Percentiles rank a stretch among this genome's conserved stretches.
Evolutionary conservation across 1,139 yeast species (phyloP).

Genomic region (Zygoascus meyerae): DNA sequence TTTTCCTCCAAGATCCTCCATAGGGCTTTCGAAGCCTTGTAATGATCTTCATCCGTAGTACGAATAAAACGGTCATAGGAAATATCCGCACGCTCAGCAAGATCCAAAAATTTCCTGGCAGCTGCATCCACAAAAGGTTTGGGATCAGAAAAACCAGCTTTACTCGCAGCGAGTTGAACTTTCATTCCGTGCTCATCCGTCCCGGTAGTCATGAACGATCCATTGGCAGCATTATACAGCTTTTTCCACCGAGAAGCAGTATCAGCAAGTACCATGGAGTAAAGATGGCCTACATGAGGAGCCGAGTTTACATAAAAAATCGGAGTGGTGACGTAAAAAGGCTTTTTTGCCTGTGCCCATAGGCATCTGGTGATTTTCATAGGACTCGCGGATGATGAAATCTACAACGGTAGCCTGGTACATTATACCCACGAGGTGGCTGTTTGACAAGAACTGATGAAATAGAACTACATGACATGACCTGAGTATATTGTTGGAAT

Average conservation of each 20-base stretch:
- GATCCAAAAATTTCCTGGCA: slow-evolving; percentile 53
- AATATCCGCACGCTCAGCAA: slow-evolving; percentile 56
- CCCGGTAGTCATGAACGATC: slow-evolving; percentile 64
- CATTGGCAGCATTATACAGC: slow-evolving; percentile 32
- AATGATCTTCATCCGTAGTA: slow-evolving; percentile 83
- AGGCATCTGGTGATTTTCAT: too few species aligned
- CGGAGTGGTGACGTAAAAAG: slow-evolving; percentile 73
- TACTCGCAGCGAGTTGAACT: slow-evolving; percentile 71
- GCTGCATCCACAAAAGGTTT: slow-evolving; percentile 67
- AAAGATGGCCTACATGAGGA: slow-evolving; percentile 93
- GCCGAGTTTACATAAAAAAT: slow-evolving; percentile 93
- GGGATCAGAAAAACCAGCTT: slow-evolving; percentile 48
- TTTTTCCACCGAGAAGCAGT: slow-evolving; percentile 67
- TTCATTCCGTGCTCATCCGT: slow-evolving; percentile 97
- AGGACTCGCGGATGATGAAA: too few species aligned
- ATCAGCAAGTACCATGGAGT: slow-evolving; percentile 82
- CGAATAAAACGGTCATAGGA: slow-evolving; percentile 74
- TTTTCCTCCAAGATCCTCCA: slow-evolving; percentile 59
- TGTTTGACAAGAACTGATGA: too few species aligned
- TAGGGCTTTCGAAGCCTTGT: slow-evolving; percentile 53
- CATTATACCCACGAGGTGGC: too few species aligned
- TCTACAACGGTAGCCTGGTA: too few species aligned
- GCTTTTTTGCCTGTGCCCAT: slow-evolving; percentile 12
- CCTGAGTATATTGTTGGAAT: too few species aligned
- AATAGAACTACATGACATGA: too few species aligned